phyloP scores from a whole-genome alignment of 1,139 yeast genomes.

The Martiniozyma asiatica region DNA sequence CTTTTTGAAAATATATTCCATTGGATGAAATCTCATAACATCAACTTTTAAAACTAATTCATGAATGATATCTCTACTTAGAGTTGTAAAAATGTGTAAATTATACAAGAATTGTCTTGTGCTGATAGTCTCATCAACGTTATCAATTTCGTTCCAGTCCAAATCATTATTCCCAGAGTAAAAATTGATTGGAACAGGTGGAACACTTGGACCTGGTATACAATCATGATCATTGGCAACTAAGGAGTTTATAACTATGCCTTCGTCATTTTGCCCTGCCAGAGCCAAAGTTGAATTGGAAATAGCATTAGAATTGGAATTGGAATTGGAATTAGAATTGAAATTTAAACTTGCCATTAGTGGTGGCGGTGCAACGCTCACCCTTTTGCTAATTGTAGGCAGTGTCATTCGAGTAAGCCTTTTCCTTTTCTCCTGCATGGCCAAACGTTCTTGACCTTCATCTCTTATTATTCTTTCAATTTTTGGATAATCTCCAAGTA shows the following conservation, averaged over 20 bases:
- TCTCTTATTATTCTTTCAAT: slow-evolving; percentile 61
- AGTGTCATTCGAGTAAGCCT: slow-evolving; percentile 16
- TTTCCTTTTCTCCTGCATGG: slow-evolving; percentile 53
- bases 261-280: too few species aligned
- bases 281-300: too few species aligned
- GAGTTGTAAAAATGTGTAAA: slow-evolving; percentile 43
- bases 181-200: slow-evolving; percentile 15
- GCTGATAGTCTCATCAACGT: slow-evolving; percentile 37
- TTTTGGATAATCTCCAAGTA: slow-evolving; percentile 48
- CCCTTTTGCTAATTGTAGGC: slow-evolving; percentile 10
- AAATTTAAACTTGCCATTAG: not conserved
- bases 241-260: slow-evolving; percentile 8
- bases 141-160: slow-evolving; percentile 15
- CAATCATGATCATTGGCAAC: slow-evolving; percentile 19
- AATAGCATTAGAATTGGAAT: slow-evolving; percentile 1
- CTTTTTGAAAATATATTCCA: slow-evolving; percentile 47
- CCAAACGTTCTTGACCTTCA: slow-evolving; percentile 67
- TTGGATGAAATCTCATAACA: slow-evolving; percentile 39
- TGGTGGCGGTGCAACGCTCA: slow-evolving; percentile 6
- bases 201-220: slow-evolving; percentile 23
- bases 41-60: slow-evolving; percentile 53
- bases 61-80: slow-evolving; percentile 49
- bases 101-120: slow-evolving; percentile 45
- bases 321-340: slow-evolving; percentile 1
- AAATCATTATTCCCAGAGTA: not conserved